Base-by-base conservation (phyloP, 805 yeast genomes). In the Crinitomyces ghanaensis region DNA sequence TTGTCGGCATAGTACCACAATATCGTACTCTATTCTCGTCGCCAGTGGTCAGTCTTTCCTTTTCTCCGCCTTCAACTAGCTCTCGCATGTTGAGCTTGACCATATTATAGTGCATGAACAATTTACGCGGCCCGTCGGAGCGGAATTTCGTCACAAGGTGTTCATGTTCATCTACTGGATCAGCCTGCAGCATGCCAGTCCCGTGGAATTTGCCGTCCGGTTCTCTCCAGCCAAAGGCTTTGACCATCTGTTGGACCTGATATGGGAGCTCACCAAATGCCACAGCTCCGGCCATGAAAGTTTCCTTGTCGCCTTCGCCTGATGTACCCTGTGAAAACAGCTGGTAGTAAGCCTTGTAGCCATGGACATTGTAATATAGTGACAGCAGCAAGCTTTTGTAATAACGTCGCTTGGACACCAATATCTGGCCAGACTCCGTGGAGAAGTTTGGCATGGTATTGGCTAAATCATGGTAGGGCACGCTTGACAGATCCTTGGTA, bases 271-370 rank as follows among this genome's bases (percentile, higher is more conserved):
- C 67, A 24, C 60, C 59, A 36, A 76, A 53, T 1, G 76, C 79
- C 34, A 68, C 70, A 5, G 83, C 77, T 1, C 83, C 80, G 0
- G 83, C 81, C 35, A 75, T 60, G 39, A 77, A 75, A 0, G 86
- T 77, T 44, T 78, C 88, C 46, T 78, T 79, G 50, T 79, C 86
- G 32, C 86, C 88, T 55, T 76, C 82, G n/a, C 88, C 88, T 4
- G 68, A 69, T 24, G 63, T 65, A 21, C 77, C 76, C 51, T 72
- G 72, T 2, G 77, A 60, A 29, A 76, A 57, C 28, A 76, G 55
- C 3, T 72, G 72, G 48, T 74, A 76, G 49, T 66, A 76, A 35
- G 66, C 59, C 7, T 63, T 56, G 20, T 77, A 77, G 1, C 83
- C 83, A 49, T 66, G 71, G 35, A 71, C 59, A 45, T 77, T 77